Percentiles rank a stretch among this genome's conserved stretches.
phyloP scores from a whole-genome alignment of 2,329 filamentous ascomycete genomes.

The Zymoseptoria tritici region DNA sequence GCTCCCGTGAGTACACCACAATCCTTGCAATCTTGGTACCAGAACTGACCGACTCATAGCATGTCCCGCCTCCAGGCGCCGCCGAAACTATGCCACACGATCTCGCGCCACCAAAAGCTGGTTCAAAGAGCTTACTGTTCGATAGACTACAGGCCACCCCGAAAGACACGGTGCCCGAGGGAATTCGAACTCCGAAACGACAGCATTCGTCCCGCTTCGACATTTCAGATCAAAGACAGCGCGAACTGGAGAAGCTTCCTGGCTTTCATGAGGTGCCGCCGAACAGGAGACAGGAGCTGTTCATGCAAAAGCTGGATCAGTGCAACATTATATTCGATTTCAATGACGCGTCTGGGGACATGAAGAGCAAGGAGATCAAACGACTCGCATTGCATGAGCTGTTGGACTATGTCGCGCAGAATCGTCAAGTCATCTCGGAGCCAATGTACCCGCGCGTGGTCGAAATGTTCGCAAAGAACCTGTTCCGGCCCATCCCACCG shows the following conservation, averaged over 20 bases:
- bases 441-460: conserved; percentile 98
- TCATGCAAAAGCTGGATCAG: conserved; percentile 99
- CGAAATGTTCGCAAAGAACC: conserved; percentile 98
- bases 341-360: conserved; percentile 94
- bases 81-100: conserved; percentile 98
- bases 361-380: conserved; percentile 99
- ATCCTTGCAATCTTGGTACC: conserved; percentile 4
- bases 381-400: conserved; percentile 89
- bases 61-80: conserved; percentile 84
- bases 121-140: conserved; percentile 80
- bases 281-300: conserved; percentile 88
- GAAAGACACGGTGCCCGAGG: conserved; percentile 84
- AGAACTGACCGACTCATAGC: conserved; percentile 45
- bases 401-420: conserved; percentile 96
- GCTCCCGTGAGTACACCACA: conserved; percentile 61
- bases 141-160: conserved; percentile 87
- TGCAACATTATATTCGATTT: conserved; percentile 99
- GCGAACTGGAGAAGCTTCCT: conserved; percentile 92
- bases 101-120: conserved; percentile 85
- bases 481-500: conserved; percentile 93
- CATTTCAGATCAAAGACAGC: conserved; percentile 79
- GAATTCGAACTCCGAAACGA: conserved; percentile 86
- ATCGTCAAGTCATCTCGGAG: conserved; percentile 95
- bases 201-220: conserved; percentile 98
- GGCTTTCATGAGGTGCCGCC: conserved; percentile 97